Evolutionary conservation across 2,329 filamentous ascomycete genomes (phyloP), one percentile per base, ranked within the genome.

Genomic region (Akanthomyces dipterigenus): DNA sequence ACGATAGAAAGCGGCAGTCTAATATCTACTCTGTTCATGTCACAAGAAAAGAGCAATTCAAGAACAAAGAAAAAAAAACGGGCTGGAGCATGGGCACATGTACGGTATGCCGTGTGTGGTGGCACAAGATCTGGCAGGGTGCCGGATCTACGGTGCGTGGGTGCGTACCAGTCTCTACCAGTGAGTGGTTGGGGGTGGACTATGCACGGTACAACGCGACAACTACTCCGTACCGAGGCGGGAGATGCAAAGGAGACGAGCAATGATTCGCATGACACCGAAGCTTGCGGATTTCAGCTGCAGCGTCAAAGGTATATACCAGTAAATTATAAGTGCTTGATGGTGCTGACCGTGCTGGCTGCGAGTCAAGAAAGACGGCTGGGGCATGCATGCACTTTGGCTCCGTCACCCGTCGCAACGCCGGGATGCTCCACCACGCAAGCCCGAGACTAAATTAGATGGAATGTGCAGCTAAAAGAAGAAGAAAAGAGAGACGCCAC

Each of bases 91-190:
- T 45, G n/a, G 3, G 9, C 9, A 49, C 8, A 49, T 49, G 46
- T 31, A 11, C 36, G 36, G 36, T 18, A 34, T 55, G 53, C 3
- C 26, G 38, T 40, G 53, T 11, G 40, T 28, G 26, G 53, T 55
- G 26, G 45, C 40, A 55, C 53, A 34, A 55, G 53, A 55, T 55
- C 53, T 28, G 24, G 53, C 53, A 55, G 53, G 53, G 24, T 45
- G 38, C 43, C 24, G 4, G 53, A 55, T 55, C 38, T 31, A 8
- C 36, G 38, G 18, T 28, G 51, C 31, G 4, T n/a, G n/a, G n/a
- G n/a, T n/a, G n/a, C n/a, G n/a, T n/a, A n/a, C n/a, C n/a, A n/a
- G n/a, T n/a, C n/a, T n/a, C n/a, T n/a, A n/a, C n/a, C n/a, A n/a
- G n/a, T n/a, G n/a, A n/a, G n/a, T n/a, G n/a, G n/a, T n/a, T n/a